Percentiles rank a stretch among this genome's conserved stretches.
These are phyloP conservation scores for Phytophthora cactorum DNA, from an alignment of 352 stramenopile genomes.

Conservation along the genomic window DNA sequence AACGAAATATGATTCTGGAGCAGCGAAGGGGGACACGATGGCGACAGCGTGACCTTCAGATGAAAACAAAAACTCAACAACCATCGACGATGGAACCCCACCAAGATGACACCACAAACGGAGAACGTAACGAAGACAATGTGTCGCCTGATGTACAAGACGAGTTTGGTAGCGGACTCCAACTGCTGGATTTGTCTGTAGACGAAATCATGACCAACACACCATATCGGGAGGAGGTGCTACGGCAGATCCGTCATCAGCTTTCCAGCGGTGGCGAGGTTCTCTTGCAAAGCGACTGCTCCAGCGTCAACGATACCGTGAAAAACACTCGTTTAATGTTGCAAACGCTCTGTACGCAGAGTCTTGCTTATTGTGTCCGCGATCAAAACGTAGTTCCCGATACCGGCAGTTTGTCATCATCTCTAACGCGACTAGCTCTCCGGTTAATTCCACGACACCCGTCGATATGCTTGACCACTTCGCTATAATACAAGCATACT, in stretches of 20 bases:
- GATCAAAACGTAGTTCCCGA: slow-evolving; percentile 56
- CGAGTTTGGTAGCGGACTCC: neutral
- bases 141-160: neutral
- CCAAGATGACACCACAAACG: slow-evolving; percentile 1
- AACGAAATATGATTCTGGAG: slow-evolving; percentile 17
- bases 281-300: slow-evolving; percentile 27
- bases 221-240: slow-evolving; percentile 35
- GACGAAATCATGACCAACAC: slow-evolving; percentile 18
- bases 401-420: neutral
- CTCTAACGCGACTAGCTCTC: slow-evolving; percentile 17
- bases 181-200: slow-evolving; percentile 22
- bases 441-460: slow-evolving; percentile 22
- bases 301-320: neutral
- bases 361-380: slow-evolving; percentile 47
- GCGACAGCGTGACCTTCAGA: neutral
- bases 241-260: slow-evolving; percentile 42
- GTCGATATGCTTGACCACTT: neutral
- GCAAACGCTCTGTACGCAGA: slow-evolving; percentile 62
- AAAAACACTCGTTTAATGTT: slow-evolving; percentile 42
- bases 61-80: neutral
- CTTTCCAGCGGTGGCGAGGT: slow-evolving; percentile 43
- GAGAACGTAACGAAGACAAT: neutral
- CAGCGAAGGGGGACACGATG: slow-evolving; percentile 11
- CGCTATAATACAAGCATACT: neutral
- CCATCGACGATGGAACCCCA: neutral